Evolutionary conservation across 2,329 filamentous ascomycete species (phyloP).

Genomic region (Pseudogymnoascus sp.): DNA sequence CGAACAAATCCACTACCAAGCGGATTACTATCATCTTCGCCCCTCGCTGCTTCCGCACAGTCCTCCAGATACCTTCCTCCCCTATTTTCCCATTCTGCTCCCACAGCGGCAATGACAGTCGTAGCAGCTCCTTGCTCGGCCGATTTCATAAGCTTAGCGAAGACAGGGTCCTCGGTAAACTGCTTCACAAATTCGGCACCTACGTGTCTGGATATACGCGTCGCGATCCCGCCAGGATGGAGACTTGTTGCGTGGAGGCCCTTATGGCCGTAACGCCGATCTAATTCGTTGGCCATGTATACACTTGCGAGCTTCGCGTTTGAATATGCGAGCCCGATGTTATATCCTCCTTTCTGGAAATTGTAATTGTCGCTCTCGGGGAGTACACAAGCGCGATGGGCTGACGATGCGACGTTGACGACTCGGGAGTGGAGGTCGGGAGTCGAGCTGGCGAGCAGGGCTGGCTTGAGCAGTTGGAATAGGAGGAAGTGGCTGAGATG

Average conservation of each 20-base stretch:
- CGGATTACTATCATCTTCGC: slow-evolving; percentile 13
- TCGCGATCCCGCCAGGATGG: slow-evolving; percentile 33
- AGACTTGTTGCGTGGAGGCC: slow-evolving; percentile 35
- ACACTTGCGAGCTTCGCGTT: slow-evolving; percentile 39
- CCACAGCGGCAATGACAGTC: slow-evolving; percentile 32
- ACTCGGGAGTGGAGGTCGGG: slow-evolving; percentile 38
- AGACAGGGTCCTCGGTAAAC: background rate
- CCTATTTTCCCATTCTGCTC: slow-evolving; percentile 28
- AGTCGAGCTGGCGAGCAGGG: slow-evolving; percentile 34
- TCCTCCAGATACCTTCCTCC: slow-evolving; percentile 41
- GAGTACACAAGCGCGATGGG: slow-evolving; percentile 35
- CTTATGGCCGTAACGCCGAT: slow-evolving; percentile 33
- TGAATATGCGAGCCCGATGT: slow-evolving; percentile 33
- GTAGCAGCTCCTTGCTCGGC: slow-evolving; percentile 31
- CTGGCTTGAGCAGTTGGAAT: slow-evolving; percentile 40
- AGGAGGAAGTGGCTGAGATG: slow-evolving; percentile 47
- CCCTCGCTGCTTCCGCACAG: slow-evolving; percentile 23
- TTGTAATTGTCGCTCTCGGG: slow-evolving; percentile 29
- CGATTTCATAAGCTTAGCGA: slow-evolving; percentile 1
- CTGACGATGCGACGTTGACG: slow-evolving; percentile 37
- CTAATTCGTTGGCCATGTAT: slow-evolving; percentile 39
- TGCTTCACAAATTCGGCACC: slow-evolving; percentile 10
- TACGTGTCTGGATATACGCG: slow-evolving; percentile 26
- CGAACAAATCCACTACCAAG: slow-evolving; percentile 16
- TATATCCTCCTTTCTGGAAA: slow-evolving; percentile 30